These are phyloP conservation scores for Platanthera zijinensis DNA, from an alignment of 106 monocot genomes.

Conservation along the genomic window DNA sequence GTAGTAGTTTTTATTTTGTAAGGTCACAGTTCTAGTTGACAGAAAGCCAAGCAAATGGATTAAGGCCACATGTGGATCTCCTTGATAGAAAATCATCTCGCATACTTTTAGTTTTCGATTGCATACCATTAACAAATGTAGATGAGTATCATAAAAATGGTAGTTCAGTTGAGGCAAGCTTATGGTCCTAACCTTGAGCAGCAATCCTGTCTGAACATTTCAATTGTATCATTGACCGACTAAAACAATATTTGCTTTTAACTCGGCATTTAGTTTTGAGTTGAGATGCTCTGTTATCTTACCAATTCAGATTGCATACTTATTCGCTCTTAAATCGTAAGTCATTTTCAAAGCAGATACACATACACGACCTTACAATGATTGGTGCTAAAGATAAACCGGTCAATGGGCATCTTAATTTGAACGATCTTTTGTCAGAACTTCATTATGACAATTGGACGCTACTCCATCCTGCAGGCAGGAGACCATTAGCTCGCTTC, in stretches of 20 bases:
- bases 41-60: neutral
- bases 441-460: constrained; percentile 1
- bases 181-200: neutral
- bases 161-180: neutral
- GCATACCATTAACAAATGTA: neutral
- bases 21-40: neutral
- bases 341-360: neutral
- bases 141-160: neutral
- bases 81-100: neutral
- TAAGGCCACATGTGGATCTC: neutral
- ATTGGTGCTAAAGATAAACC: neutral
- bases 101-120: neutral
- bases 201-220: neutral
- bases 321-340: neutral
- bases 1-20: neutral
- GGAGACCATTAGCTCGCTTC: constrained; percentile 3
- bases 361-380: neutral
- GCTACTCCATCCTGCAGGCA: constrained; percentile 1
- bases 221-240: neutral
- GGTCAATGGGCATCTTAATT: neutral
- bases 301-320: neutral
- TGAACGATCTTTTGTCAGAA: constrained; percentile 4
- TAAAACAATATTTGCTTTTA: neutral
- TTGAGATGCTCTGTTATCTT: neutral
- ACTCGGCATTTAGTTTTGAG: neutral